Evolutionary conservation across 768 basidiomycete genomes (phyloP), one percentile per base, ranked within the genome.

Genomic region (Terana coerulea): DNA sequence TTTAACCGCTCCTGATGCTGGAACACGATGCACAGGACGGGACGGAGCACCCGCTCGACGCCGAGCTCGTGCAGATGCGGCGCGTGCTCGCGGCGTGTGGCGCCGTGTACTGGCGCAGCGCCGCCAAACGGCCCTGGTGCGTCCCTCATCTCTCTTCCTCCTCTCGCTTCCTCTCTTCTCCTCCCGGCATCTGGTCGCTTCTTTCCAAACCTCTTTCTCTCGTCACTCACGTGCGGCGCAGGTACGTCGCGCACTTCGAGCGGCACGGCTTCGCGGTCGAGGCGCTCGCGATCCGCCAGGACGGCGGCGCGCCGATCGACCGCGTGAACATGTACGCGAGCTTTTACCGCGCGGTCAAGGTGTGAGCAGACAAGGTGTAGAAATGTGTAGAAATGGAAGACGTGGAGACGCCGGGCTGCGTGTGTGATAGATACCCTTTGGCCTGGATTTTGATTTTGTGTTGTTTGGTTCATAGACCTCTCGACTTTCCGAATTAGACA

Each of bases 61-160:
- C 37, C 4, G 84, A 87, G 61, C 71, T 84, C 17, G 59, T 62
- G 1, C 76, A 84, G 56, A 73, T 86, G 40, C 68, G 72, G 44
- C 71, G 83, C 1, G 84, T 81, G 1, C 64, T 86, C n/a, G 68
- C 74, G 0, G 64, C 73, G 0, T 81, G 80, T 0, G 88, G 87
- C 0, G 70, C 77, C 47, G 77, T 86, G 3, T 76, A 85, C 49
- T 88, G 82, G 81, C 72, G 88, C 0, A 80, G 78, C 11, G 84
- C 83, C 1, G 79, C 76, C 1, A 78, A 76, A 60, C 66, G 71
- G 47, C 86, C 86, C 4, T 86, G 85, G 86, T 86, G 24, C 31
- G 49, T 42, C 7, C 8, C 30, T 47, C 8, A 10, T 17, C 46
- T 12, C 45, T 41, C 29, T 43, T 5, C 46, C 6, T 36, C 33